phyloP scores from a whole-genome alignment of 164 flowering plant species.

The Hamamelis virginiana region DNA sequence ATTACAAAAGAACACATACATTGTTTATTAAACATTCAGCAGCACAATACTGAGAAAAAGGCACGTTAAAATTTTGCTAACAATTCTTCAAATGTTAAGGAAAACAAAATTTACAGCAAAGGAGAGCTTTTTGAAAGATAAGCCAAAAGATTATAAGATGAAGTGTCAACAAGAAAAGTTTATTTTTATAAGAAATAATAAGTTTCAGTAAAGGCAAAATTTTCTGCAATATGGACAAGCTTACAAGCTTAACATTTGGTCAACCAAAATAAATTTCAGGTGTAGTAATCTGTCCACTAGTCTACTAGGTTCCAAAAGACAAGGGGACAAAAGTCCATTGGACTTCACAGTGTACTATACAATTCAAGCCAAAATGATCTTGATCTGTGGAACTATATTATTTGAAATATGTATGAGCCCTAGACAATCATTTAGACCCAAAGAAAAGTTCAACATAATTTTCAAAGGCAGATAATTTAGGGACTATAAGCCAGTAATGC shows the following conservation, averaged over 20 bases:
- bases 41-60: neutral
- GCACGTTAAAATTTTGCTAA: neutral
- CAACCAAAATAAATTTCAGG: too few relatives aligned
- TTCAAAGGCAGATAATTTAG: neutral
- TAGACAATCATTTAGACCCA: neutral
- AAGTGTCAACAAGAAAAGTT: too few relatives aligned
- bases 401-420: neutral
- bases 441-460: neutral
- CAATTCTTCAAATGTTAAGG: neutral
- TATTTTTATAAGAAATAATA: too few relatives aligned
- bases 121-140: neutral
- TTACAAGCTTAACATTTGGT: too few relatives aligned
- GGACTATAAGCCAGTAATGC: neutral
- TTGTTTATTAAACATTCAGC: neutral
- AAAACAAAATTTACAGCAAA: neutral
- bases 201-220: too few relatives aligned
- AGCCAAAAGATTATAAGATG: neutral
- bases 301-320: too few relatives aligned
- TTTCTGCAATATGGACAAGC: too few relatives aligned
- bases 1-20: constrained; percentile 1
- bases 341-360: too few relatives aligned
- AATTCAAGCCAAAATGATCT: neutral
- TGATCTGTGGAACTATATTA: neutral
- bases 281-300: too few relatives aligned
- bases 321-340: too few relatives aligned